A percentile compares a stretch with the other conserved stretches of the same genome.
Evolutionary conservation across 768 basidiomycete genomes (phyloP).

Genomic region (Scleroderma citrinum): DNA sequence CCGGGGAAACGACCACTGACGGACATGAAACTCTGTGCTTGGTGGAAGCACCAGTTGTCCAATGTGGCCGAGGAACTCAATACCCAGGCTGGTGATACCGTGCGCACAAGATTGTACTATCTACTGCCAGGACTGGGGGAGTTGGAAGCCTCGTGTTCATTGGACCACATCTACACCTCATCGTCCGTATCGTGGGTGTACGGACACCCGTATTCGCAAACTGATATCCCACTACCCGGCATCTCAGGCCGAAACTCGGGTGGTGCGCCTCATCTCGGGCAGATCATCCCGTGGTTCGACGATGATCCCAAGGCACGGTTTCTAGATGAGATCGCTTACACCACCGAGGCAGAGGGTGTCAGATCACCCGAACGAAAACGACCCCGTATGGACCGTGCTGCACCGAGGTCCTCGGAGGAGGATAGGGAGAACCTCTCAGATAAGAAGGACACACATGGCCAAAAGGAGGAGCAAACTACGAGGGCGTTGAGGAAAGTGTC

Average conservation of each 20-base stretch:
- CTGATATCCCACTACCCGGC: slow-evolving; percentile 39
- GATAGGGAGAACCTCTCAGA: slow-evolving; percentile 25
- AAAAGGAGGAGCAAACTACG: slow-evolving; percentile 33
- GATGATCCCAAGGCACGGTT: slow-evolving; percentile 97
- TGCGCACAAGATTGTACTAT: slow-evolving; percentile 41
- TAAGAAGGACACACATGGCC: slow-evolving; percentile 16
- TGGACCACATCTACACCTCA: slow-evolving; percentile 35
- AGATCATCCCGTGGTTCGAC: slow-evolving; percentile 85
- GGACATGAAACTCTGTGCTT: slow-evolving; percentile 77
- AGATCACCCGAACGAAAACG: slow-evolving; percentile 62
- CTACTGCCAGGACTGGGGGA: slow-evolving; percentile 66
- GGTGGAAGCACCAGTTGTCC: slow-evolving; percentile 84
- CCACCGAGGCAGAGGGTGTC: slow-evolving; percentile 51
- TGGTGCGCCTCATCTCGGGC: slow-evolving; percentile 42
- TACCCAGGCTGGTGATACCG: slow-evolving; percentile 2
- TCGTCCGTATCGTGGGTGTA: slow-evolving; percentile 53
- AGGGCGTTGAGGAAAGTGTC: slow-evolving; percentile 57
- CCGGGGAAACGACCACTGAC: slow-evolving; percentile 65
- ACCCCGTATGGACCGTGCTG: slow-evolving; percentile 26
- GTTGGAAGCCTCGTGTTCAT: slow-evolving; percentile 56
- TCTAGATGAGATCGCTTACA: slow-evolving; percentile 83
- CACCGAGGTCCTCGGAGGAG: slow-evolving; percentile 10
- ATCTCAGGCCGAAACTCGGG: slow-evolving; percentile 34
- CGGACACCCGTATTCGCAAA: slow-evolving; percentile 66
- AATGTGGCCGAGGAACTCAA: slow-evolving; percentile 43